Conservation (phyloP, 495 filamentous ascomycete genomes). For the Diplogelasinospora grovesii region DNA sequence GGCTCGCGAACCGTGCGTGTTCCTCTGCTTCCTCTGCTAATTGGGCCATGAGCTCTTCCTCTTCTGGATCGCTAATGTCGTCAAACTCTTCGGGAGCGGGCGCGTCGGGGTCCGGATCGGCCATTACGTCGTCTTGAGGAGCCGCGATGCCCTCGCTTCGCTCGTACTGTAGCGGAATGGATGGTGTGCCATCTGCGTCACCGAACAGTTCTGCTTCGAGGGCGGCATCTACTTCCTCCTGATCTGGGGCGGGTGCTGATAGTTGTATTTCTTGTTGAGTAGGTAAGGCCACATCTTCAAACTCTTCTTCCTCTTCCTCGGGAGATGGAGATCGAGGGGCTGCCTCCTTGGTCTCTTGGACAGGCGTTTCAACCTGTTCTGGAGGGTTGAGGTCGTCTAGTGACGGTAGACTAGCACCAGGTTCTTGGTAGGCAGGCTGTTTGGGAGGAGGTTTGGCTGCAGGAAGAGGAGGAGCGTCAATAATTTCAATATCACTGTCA, state of each 20-base stretch:
- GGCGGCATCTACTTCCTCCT: slow-evolving; percentile 17
- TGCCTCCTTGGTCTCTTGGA: background rate
- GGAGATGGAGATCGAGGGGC: slow-evolving; percentile 4
- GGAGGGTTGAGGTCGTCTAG: slow-evolving; percentile 2
- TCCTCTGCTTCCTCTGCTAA: slow-evolving; percentile 86
- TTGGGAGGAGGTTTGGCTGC: background rate
- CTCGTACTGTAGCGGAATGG: background rate
- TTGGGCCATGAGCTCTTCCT: slow-evolving; percentile 78
- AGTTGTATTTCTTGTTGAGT: too few species aligned
- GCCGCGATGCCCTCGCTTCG: slow-evolving; percentile 4
- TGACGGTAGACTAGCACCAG: slow-evolving; percentile 13
- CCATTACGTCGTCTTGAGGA: slow-evolving; percentile 22
- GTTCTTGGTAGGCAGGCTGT: too few species aligned
- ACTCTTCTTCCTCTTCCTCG: slow-evolving; percentile 27
- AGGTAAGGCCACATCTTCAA: slow-evolving; percentile 33
- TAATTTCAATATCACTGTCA: slow-evolving; percentile 50
- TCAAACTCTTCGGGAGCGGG: slow-evolving; percentile 32
- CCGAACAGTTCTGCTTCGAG: slow-evolving; percentile 22
- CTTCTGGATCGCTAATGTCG: slow-evolving; percentile 76
- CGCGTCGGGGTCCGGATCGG: slow-evolving; percentile 30
- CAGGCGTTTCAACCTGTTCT: background rate
- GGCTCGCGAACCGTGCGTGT: slow-evolving; percentile 83
- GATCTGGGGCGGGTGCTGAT: too few species aligned
- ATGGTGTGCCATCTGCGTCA: slow-evolving; percentile 5
- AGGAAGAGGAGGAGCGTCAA: slow-evolving; percentile 37